These are phyloP conservation scores for Backusella parvicylindrica DNA, from an alignment of 192 early-diverging fungal species.

Conservation along the genomic window DNA sequence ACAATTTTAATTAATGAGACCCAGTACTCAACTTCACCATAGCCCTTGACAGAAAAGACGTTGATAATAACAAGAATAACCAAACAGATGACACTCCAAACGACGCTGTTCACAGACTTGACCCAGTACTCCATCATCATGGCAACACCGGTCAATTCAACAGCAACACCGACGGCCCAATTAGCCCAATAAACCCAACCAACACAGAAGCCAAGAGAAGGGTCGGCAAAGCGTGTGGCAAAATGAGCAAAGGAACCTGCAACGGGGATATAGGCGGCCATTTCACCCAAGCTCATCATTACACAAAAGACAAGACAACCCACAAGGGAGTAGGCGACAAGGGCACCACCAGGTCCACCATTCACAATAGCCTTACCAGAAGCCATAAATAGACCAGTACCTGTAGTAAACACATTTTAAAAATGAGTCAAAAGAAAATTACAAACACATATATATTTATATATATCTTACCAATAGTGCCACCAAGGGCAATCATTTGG, in stretches of 20 bases:
- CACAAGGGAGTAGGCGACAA: conserved; percentile 62
- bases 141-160: conserved; percentile 69
- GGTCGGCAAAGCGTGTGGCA: conserved; percentile 79
- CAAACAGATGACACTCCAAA: conserved; percentile 45
- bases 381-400: conserved; percentile 75
- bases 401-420: neutral
- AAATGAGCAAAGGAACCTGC: conserved; percentile 79
- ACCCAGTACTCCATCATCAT: conserved; percentile 66
- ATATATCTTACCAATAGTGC: conserved; percentile 12
- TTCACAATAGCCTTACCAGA: conserved; percentile 59
- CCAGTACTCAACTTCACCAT: conserved; percentile 85
- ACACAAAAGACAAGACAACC: conserved; percentile 60
- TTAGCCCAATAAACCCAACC: conserved; percentile 38
- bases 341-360: conserved; percentile 69
- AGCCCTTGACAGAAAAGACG: conserved; percentile 61
- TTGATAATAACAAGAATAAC: conserved; percentile 60
- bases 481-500: conserved; percentile 32
- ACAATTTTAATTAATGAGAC: conserved; percentile 79
- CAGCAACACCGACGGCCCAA: conserved; percentile 68
- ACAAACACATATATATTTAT: neutral
- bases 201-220: conserved; percentile 47
- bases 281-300: conserved; percentile 73
- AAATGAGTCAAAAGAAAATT: neutral
- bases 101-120: conserved; percentile 8
- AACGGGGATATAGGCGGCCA: conserved; percentile 74